Evolutionary conservation across 2,329 filamentous ascomycete genomes (phyloP), one percentile per base, ranked within the genome.

Genomic region (Ophiostoma himal-ulmi): DNA sequence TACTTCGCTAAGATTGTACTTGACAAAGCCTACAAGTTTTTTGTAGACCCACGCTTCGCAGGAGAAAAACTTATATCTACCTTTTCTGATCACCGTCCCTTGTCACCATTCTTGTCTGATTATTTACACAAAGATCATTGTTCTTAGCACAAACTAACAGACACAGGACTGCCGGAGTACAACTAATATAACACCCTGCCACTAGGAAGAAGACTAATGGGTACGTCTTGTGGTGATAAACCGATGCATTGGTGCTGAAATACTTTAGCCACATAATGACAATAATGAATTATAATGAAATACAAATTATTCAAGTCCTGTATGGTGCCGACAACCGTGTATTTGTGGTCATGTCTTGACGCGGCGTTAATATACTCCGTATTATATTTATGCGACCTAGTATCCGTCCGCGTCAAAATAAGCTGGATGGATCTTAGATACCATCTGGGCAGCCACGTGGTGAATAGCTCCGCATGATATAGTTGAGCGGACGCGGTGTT

Each of bases 1-100:
- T 72, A 72, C 48, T 73, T 73, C 73, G 73, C 73, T 73, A 73
- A 69, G 73, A 74, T 74, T 73, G 73, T 74, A 74, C 71, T 72
- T 73, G 71, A 74, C 73, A 72, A 70, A 69, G 66, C 67, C 52
- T 52, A 34, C 65, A 65, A 66, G 66, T 70, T 66, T 57, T 69
- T 62, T 69, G 60, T 68, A 48, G 62, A 67, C 26, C 39, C n/a
- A 54, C 6, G 64, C 60, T 72, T 71, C 72, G 69, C 62, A 72
- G 71, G 73, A 74, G 67, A 72, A 71, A 37, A 74, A 73, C 72
- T 48, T 66, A 68, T 65, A 65, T 65, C 70, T 70, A 62, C 44
- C 67, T 71, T 70, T 70, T 71, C 66, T 60, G n/a, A 60, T 69
- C 54, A 57, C 62, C 62, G 34, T 22, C 36, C 20, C 62, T 17